phyloP scores from a whole-genome alignment of 495 filamentous ascomycete species.

The Cudoniella acicularis region DNA sequence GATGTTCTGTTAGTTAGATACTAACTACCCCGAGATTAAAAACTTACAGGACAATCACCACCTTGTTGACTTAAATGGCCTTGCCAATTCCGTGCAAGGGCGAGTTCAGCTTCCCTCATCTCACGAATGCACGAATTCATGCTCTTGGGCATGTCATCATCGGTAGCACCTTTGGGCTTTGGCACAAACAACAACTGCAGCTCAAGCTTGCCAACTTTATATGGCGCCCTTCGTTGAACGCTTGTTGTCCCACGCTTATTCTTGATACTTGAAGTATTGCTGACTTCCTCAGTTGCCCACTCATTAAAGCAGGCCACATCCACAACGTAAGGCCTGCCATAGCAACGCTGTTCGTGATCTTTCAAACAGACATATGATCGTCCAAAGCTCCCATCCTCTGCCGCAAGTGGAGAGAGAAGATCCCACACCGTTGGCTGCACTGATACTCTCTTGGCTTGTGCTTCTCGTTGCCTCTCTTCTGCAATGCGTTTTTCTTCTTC shows the following conservation, averaged over 20 bases:
- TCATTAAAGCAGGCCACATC: slow-evolving; percentile 96
- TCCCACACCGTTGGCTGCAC: slow-evolving; percentile 73
- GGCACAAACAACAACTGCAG: slow-evolving; percentile 92
- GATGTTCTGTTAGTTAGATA: slow-evolving; percentile 27
- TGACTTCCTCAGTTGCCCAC: slow-evolving; percentile 85
- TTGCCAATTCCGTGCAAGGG: slow-evolving; percentile 70
- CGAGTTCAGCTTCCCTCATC: slow-evolving; percentile 79
- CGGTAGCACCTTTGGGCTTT: slow-evolving; percentile 79
- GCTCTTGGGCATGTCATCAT: slow-evolving; percentile 98
- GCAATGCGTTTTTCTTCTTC: slow-evolving; percentile 67
- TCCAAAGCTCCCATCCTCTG: slow-evolving; percentile 87
- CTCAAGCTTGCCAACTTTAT: slow-evolving; percentile 90
- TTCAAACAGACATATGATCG: slow-evolving; percentile 89
- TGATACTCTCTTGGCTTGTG: slow-evolving; percentile 53
- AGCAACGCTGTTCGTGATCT: slow-evolving; percentile 83
- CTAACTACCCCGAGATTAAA: slow-evolving; percentile 4
- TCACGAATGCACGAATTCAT: slow-evolving; percentile 93
- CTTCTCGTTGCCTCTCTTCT: slow-evolving; percentile 64
- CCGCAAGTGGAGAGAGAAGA: slow-evolving; percentile 77
- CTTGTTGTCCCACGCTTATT: slow-evolving; percentile 73
- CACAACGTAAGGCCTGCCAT: slow-evolving; percentile 78
- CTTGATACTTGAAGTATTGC: slow-evolving; percentile 70
- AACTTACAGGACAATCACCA: slow-evolving; percentile 92
- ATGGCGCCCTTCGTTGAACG: slow-evolving; percentile 70
- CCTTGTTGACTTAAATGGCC: slow-evolving; percentile 93